Conservation (phyloP, 768 basidiomycete genomes). For the Holtermanniella nyarrowii region DNA sequence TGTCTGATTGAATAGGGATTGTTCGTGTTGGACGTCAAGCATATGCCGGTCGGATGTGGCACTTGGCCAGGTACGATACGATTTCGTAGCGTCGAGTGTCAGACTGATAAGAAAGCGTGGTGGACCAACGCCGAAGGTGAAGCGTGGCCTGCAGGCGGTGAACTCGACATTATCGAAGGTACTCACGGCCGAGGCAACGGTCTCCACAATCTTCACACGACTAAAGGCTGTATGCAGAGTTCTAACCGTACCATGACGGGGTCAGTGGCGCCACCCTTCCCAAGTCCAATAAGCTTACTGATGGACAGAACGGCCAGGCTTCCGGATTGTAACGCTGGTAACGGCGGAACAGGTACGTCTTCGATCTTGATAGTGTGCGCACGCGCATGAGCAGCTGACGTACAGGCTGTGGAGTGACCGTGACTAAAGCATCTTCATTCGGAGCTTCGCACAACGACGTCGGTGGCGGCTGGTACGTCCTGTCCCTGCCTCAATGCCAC, state of each 20-base stretch:
- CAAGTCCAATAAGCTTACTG: too few relatives aligned
- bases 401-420: background rate
- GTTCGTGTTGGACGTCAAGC: background rate
- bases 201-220: background rate
- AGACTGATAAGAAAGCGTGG: background rate
- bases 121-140: background rate
- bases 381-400: too few relatives aligned
- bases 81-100: background rate
- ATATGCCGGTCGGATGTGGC: background rate
- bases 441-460: background rate
- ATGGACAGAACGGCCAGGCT: too few relatives aligned
- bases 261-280: too few relatives aligned
- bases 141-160: background rate
- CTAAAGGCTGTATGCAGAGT: background rate
- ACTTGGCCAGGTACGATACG: background rate
- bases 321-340: background rate
- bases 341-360: background rate
- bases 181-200: background rate
- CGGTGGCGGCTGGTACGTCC: background rate
- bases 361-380: background rate
- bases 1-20: too few relatives aligned
- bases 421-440: background rate
- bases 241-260: background rate
- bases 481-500: background rate
- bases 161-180: background rate